Conservation (phyloP, 202 grass and related monocot genomes). For the Carex sylvatica region DNA sequence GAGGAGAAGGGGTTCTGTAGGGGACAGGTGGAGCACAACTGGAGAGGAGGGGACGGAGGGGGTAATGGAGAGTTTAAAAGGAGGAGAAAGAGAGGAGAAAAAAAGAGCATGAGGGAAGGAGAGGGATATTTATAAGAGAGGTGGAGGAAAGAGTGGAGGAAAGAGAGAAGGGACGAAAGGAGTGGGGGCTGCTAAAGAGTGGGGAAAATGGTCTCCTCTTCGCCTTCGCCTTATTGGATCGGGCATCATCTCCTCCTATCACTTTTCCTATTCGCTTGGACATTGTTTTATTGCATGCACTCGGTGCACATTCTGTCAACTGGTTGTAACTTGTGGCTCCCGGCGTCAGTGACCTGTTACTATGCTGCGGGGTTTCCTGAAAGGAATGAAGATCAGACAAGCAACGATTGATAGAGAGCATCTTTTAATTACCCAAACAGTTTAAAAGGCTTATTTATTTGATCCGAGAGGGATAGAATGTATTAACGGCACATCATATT, state of each 20-base stretch:
- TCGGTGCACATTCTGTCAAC: neutral
- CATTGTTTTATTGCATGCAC: neutral
- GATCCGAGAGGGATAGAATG: neutral
- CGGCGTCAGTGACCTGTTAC: neutral
- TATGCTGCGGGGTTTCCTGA: too few species aligned
- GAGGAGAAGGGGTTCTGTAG: neutral
- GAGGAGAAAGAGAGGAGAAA: constrained; percentile 1
- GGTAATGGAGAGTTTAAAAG: neutral
- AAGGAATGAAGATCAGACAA: too few species aligned
- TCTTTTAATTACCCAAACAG: neutral
- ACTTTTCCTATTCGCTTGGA: neutral
- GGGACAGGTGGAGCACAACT: neutral
- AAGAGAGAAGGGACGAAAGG: neutral
- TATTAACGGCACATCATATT: too few species aligned
- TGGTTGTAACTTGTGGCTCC: neutral
- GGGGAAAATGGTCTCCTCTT: neutral
- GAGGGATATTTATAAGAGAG: constrained; percentile 34
- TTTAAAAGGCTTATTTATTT: neutral
- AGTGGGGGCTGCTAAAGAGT: constrained; percentile 19
- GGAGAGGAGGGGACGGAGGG: constrained; percentile 36
- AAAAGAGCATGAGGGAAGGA: constrained; percentile 7
- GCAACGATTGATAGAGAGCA: neutral
- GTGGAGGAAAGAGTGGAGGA: constrained; percentile 32
- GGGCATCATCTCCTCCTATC: neutral
- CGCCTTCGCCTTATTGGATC: neutral